Conservation (phyloP, 148 eudicot species). For the Nepenthes gracilis region DNA sequence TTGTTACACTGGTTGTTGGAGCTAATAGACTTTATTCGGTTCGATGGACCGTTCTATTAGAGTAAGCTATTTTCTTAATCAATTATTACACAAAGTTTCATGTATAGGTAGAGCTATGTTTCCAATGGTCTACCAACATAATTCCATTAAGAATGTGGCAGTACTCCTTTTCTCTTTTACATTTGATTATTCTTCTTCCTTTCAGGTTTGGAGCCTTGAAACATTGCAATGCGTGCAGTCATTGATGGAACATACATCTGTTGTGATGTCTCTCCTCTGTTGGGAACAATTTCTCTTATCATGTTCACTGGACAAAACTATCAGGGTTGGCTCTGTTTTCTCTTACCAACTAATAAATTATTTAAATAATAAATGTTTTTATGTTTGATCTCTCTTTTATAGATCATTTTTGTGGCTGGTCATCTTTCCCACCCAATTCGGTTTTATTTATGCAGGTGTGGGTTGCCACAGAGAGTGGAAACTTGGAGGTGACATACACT, state of each 20-base stretch:
- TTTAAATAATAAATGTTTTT: neutral
- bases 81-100: neutral
- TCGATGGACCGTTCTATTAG: constrained; percentile 76
- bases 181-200: neutral
- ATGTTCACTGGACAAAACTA: constrained; percentile 78
- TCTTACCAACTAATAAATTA: neutral
- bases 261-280: constrained; percentile 93
- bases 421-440: neutral
- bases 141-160: neutral
- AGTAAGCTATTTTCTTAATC: constrained; percentile 30
- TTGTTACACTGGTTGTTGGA: constrained; percentile 81
- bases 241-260: constrained; percentile 62
- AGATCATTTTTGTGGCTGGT: neutral
- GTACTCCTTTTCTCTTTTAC: neutral
- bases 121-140: neutral
- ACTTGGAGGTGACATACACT: constrained; percentile 82
- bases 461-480: constrained; percentile 77
- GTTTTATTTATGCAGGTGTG: constrained; percentile 51
- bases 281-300: constrained; percentile 96
- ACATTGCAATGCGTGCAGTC: constrained; percentile 84
- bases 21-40: constrained; percentile 94
- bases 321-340: constrained; percentile 40
- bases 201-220: constrained; percentile 95
- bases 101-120: neutral
- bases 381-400: neutral